Percentiles rank a stretch among this genome's conserved stretches.
Evolutionary conservation across 164 flowering plant genomes (phyloP).

Genomic region (Vitis cinerea): DNA sequence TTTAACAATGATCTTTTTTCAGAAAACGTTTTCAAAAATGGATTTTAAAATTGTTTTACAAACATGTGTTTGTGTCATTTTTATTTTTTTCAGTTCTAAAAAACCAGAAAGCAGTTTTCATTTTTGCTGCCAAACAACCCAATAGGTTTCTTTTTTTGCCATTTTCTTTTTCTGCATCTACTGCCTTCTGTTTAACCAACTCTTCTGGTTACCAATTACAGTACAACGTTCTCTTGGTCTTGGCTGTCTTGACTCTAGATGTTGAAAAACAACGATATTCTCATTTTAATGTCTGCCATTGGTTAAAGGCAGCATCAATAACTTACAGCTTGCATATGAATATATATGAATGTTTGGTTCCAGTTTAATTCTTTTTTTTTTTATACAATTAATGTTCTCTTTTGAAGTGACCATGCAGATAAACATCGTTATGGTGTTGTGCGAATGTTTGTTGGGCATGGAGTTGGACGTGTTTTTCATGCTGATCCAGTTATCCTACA

Average conservation of each 20-base stretch:
- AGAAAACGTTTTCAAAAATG: no score
- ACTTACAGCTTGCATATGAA: neutral
- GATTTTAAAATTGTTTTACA: no score
- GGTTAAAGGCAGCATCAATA: neutral
- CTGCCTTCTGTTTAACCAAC: neutral
- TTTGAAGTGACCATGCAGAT: conserved; percentile 88
- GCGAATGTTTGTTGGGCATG: conserved; percentile 94
- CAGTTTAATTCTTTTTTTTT: neutral
- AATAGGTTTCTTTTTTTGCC: neutral
- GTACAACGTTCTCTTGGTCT: no score
- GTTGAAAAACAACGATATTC: no score
- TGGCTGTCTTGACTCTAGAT: no score
- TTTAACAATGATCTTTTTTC: no score
- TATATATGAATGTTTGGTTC: neutral
- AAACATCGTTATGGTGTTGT: conserved; percentile 83
- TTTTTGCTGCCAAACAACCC: no score
- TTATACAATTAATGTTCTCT: neutral
- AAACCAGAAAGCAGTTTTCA: no score
- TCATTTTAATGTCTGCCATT: neutral
- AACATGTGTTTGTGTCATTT: no score
- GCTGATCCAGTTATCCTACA: conserved; percentile 89
- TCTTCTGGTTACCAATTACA: neutral
- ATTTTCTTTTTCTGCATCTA: neutral
- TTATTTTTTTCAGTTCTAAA: no score
- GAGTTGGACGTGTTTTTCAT: conserved; percentile 92